phyloP scores from a whole-genome alignment of 1,284 basidiomycete species.

The Tilletiopsis washingtonensis region DNA sequence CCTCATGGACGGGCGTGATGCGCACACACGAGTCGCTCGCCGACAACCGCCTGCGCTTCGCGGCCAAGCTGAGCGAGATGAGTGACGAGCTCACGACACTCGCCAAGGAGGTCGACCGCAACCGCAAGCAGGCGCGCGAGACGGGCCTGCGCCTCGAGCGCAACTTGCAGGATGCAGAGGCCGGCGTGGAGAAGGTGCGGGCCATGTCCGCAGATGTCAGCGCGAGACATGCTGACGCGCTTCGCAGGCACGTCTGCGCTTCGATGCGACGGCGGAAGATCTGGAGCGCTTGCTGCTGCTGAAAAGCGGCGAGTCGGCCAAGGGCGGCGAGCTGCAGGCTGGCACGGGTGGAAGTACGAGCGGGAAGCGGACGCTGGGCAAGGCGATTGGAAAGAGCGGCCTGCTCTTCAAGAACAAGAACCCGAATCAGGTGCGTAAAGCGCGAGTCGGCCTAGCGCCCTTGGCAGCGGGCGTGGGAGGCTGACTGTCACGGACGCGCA shows the following conservation, averaged over 20 bases:
- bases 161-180: conserved; percentile 79
- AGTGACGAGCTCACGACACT: conserved; percentile 81
- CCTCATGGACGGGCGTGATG: conserved; percentile 77
- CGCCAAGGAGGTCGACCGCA: conserved; percentile 84
- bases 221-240: too few relatives aligned
- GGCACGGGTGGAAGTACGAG: conserved; percentile 6
- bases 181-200: conserved; percentile 72
- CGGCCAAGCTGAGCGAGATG: conserved; percentile 83
- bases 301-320: conserved; percentile 72
- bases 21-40: conserved; percentile 79
- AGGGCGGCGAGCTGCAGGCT: conserved; percentile 32
- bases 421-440: conserved; percentile 78
- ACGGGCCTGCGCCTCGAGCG: conserved; percentile 73
- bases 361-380: conserved; percentile 54
- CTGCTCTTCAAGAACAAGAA: conserved; percentile 79
- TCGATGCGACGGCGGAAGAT: conserved; percentile 87
- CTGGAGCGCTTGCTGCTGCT: conserved; percentile 84
- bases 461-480: too few relatives aligned
- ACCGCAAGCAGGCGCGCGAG: conserved; percentile 59
- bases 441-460: too few relatives aligned
- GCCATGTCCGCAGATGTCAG: conserved; percentile 10
- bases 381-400: conserved; percentile 83
- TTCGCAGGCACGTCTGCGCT: conserved; percentile 57
- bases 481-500: too few relatives aligned
- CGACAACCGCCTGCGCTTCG: conserved; percentile 77